Percentiles rank a stretch among this genome's conserved stretches.
Evolutionary conservation across 306 rosid genomes (phyloP).

Genomic region (Cercis canadensis): DNA sequence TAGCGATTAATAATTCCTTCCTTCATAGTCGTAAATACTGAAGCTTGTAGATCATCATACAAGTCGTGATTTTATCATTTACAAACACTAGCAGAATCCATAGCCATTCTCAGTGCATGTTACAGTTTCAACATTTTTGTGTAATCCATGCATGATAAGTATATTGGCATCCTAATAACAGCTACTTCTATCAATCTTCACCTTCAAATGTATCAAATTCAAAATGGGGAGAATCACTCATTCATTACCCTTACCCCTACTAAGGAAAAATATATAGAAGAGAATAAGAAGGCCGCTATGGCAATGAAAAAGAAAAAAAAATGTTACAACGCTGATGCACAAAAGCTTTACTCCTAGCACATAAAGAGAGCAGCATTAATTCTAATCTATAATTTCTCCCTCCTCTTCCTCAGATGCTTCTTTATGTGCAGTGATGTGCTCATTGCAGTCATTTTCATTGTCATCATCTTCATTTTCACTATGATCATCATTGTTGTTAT

Average conservation of each 20-base stretch:
- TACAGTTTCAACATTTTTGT: no score
- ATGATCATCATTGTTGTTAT: conserved; percentile 16
- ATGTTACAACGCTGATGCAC: conserved; percentile 6
- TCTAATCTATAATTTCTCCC: conserved; percentile 70
- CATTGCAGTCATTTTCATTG: conserved; percentile 14
- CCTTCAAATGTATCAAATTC: no score
- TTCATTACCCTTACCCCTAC: neutral
- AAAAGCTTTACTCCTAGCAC: conserved; percentile 30
- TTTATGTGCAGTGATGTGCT: neutral
- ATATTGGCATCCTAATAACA: no score
- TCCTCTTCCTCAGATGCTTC: conserved; percentile 64
- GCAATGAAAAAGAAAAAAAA: conserved; percentile 2
- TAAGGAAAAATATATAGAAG: neutral
- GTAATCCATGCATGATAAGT: no score
- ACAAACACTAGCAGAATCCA: no score
- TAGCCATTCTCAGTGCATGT: no score
- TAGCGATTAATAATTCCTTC: no score
- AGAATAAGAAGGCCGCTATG: neutral
- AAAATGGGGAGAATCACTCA: no score
- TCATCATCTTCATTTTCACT: conserved; percentile 9
- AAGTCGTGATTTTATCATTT: no score
- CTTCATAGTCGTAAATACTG: no score
- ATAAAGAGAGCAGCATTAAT: neutral
- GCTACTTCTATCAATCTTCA: no score
- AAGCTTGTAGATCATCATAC: no score